Conservation (phyloP, 2,329 filamentous ascomycete genomes). For the Bipolaris cookei region DNA sequence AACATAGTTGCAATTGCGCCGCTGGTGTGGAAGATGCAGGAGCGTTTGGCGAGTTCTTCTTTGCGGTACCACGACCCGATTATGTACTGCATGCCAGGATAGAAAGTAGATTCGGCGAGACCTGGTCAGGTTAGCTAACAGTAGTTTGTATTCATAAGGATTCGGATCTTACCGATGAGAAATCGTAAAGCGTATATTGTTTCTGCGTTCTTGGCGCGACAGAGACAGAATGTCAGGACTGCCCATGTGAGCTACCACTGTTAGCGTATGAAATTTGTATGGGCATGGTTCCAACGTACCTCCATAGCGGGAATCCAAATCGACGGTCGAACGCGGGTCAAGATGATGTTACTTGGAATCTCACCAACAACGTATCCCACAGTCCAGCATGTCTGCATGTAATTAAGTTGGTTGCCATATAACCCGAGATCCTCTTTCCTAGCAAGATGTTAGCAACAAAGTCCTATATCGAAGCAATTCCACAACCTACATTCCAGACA, state of each 20-base stretch:
- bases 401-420: slow-evolving; percentile 39
- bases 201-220: slow-evolving; percentile 11
- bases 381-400: slow-evolving; percentile 64
- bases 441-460: neutral
- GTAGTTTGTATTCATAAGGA: too few species aligned
- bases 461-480: fast-evolving
- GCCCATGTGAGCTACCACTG: slow-evolving; percentile 10
- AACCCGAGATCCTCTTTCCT: slow-evolving; percentile 34
- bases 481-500: slow-evolving; percentile 29
- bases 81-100: slow-evolving; percentile 54
- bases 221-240: slow-evolving; percentile 12
- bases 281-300: neutral
- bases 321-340: slow-evolving; percentile 25
- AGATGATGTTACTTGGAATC: slow-evolving; percentile 31
- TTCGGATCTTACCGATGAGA: slow-evolving; percentile 11
- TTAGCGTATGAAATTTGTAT: neutral
- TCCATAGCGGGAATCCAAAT: slow-evolving; percentile 20
- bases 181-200: slow-evolving; percentile 22
- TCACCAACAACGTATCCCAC: slow-evolving; percentile 61
- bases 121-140: slow-evolving; percentile 35
- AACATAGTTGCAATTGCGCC: slow-evolving; percentile 24
- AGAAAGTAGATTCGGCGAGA: slow-evolving; percentile 59
- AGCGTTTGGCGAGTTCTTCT: slow-evolving; percentile 25
- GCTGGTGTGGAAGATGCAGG: slow-evolving; percentile 25
- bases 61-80: slow-evolving; percentile 29